phyloP scores from a whole-genome alignment of 495 filamentous ascomycete genomes.

The Neurospora sp. region DNA sequence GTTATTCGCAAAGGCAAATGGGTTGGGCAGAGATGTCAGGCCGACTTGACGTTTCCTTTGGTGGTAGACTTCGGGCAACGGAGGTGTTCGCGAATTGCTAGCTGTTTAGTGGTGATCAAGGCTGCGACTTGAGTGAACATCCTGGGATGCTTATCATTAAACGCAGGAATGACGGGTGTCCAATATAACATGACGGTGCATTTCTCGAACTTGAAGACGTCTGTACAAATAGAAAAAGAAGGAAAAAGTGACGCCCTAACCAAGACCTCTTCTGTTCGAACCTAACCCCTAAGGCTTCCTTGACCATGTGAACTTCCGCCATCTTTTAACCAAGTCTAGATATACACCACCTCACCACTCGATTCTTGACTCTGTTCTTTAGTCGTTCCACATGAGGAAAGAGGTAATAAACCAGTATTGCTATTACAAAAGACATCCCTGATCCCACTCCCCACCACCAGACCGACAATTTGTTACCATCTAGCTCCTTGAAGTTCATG shows the following conservation, averaged over 20 bases:
- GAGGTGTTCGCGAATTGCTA: background rate
- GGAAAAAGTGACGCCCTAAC: too few relatives aligned
- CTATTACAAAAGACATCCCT: background rate
- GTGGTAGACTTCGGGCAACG: background rate
- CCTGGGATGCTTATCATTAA: background rate
- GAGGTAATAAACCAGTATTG: background rate
- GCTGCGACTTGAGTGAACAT: background rate
- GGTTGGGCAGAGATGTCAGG: background rate
- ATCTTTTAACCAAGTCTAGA: background rate
- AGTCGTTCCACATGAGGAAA: background rate
- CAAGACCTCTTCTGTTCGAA: background rate
- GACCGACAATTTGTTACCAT: background rate
- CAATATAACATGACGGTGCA: background rate
- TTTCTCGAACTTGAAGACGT: background rate
- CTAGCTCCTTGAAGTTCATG: slow-evolving; percentile 25
- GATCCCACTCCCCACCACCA: background rate
- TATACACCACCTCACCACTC: background rate
- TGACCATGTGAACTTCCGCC: background rate
- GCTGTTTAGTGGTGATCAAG: background rate
- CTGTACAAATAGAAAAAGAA: too few relatives aligned
- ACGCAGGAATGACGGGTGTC: background rate
- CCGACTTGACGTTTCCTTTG: background rate
- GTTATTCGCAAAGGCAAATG: background rate
- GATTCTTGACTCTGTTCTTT: background rate
- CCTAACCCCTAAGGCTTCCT: background rate